Base-by-base conservation (phyloP, 768 basidiomycete species). In the Kwoniella botswanensis region DNA sequence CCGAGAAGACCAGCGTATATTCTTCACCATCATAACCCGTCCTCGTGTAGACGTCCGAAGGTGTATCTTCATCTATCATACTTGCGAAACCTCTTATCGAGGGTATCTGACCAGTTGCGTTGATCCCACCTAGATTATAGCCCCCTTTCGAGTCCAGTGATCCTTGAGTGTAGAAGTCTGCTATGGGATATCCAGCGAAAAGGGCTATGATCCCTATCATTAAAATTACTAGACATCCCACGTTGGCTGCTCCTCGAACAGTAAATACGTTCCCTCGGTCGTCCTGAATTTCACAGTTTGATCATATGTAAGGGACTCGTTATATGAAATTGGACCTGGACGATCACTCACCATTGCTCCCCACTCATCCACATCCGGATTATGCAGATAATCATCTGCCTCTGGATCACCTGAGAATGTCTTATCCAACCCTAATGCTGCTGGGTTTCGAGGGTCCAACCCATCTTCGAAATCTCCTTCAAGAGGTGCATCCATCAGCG, bases 121-220 rank as follows among this genome's bases (percentile, higher is more conserved):
- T 98, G 75, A 93, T 90, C 3, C 92, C 92, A 22, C 94, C 95
- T n/a, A 95, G 86, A 82, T 95, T 95, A 84, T 89, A 94, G 9
- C 91, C 91, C 77, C 84, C 85, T 21, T 76, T 68, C 18, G 74
- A 82, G 9, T 41, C 70, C 0, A 70, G 67, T 3, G 26, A 6
- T 13, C 82, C 77, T 4, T 66, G 50, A 2, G 73, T 73, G 78
- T 87, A 88, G 73, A 87, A 88, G 61, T 87, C 85, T 69, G 93
- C 88, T 79, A 97, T 89, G 12, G 96, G 96, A 78, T 92, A 97
- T 42, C 91, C 94, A 21, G 90, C 91, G 76, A 97, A 98, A n/a
- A 98, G 87, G n/a, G 87, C 88, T 72, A 97, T 83, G 60, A 97
- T 86, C 42, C 88, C 90, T 9, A 86, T 73, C 44, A 91, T 84